Evolutionary conservation across 768 basidiomycete species (phyloP), one percentile per base, ranked within the genome.

Genomic region (Tremella mesenterica): DNA sequence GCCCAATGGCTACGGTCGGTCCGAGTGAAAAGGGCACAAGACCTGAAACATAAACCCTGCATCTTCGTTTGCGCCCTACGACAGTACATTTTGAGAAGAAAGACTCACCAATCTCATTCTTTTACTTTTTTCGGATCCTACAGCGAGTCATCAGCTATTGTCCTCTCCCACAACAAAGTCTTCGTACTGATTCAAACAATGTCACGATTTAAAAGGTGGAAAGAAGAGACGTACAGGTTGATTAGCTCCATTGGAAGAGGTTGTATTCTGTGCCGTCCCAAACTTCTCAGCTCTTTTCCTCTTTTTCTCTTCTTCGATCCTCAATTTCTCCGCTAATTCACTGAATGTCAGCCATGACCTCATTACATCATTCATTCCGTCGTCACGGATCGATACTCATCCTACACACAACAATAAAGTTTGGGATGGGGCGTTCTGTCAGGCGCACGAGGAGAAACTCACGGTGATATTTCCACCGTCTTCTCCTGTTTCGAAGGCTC

Each of bases 271-370:
- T 16, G 51, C 54, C 7, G 59, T 54, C 10, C 67, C 67, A 53
- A 70, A 70, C 54, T 70, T 70, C 43, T 70, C 68, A 43, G 65
- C 65, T 50, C 68, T 33, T 44, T 70, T 70, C 14, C 68, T 31
- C 58, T 70, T 70, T 63, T 70, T 70, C 53, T 70, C 68, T 38
- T 70, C 68, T 45, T 70, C 68, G n/a, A 61, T 48, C 18, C 60
- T 61, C n/a, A 61, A 48, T 56, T 63, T 62, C 31, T 64, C 65
- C n/a, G 56, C 58, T 51, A 60, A 54, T 36, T 65, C 67, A 18
- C 67, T 69, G 30, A n/a, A n/a, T n/a, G n/a, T n/a, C n/a, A n/a
- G n/a, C n/a, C n/a, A n/a, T n/a, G n/a, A n/a, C n/a, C n/a, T n/a
- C n/a, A n/a, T n/a, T n/a, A n/a, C n/a, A n/a, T n/a, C n/a, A n/a